Conservation (phyloP, 2,329 filamentous ascomycete genomes). For the Sclerotinia nivalis region DNA sequence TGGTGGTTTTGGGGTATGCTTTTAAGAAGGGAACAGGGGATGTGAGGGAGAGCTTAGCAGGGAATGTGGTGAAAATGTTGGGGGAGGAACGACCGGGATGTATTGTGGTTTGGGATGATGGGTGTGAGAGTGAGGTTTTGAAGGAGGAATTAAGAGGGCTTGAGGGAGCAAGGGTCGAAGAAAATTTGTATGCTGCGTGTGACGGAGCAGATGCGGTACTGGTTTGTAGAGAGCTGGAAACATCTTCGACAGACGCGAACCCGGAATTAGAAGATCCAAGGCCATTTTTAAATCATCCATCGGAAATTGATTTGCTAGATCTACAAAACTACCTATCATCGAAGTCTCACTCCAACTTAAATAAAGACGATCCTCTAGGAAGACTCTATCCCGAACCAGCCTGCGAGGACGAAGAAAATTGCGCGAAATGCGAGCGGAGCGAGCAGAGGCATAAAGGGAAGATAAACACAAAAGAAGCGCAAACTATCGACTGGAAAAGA, state of each 20-base stretch:
- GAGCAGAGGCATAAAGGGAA: not conserved
- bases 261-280: constrained; percentile 28
- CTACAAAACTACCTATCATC: not conserved
- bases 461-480: constrained; percentile 15
- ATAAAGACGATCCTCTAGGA: not conserved
- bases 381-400: constrained; percentile 32
- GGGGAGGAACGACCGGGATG: constrained; percentile 64
- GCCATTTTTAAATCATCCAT: constrained; percentile 27
- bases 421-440: constrained; percentile 41
- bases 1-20: constrained; percentile 72
- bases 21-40: constrained; percentile 82
- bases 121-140: constrained; percentile 45
- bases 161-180: constrained; percentile 42
- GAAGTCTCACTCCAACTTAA: not conserved
- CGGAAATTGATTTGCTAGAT: not conserved
- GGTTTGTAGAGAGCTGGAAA: constrained; percentile 54
- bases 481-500: constrained; percentile 47
- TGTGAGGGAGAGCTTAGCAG: constrained; percentile 68
- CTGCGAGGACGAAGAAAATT: constrained; percentile 35
- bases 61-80: constrained; percentile 66
- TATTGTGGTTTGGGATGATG: constrained; percentile 69
- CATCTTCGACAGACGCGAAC: constrained; percentile 26
- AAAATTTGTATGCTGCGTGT: constrained; percentile 49
- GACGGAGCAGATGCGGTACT: constrained; percentile 49
- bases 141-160: constrained; percentile 44